Evolutionary conservation across 164 flowering plant genomes (phyloP).

Genomic region (Vitis cinerea): DNA sequence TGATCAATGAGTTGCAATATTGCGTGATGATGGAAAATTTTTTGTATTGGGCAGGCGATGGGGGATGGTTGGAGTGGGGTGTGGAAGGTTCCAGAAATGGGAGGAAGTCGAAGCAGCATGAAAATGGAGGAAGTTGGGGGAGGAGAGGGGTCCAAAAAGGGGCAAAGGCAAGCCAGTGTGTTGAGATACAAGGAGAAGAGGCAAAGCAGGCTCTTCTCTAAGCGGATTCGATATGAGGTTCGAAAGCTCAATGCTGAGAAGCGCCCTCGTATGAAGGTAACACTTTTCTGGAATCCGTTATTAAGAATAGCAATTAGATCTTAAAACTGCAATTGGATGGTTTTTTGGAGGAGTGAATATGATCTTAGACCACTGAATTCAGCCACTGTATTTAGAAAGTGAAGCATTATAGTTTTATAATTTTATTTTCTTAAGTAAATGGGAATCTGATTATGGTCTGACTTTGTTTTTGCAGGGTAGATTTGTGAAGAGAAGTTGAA

Average conservation of each 20-base stretch:
- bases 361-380: too few species aligned
- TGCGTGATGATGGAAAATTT: too few species aligned
- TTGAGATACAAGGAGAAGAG: constrained; percentile 83
- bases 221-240: constrained; percentile 76
- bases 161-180: constrained; percentile 70
- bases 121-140: constrained; percentile 16
- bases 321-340: too few species aligned
- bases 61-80: constrained; percentile 12
- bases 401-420: too few species aligned
- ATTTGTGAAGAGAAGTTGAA: constrained; percentile 59
- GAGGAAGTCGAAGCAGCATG: neutral
- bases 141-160: constrained; percentile 28
- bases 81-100: constrained; percentile 53
- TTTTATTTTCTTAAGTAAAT: too few species aligned
- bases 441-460: too few species aligned
- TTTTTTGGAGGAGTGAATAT: too few species aligned
- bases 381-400: too few species aligned
- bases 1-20: too few species aligned
- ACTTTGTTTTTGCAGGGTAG: constrained; percentile 51
- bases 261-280: constrained; percentile 80
- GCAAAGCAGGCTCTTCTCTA: constrained; percentile 73
- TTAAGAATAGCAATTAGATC: too few species aligned
- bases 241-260: constrained; percentile 83
- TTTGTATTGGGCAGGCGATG: constrained; percentile 9
- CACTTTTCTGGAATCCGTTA: too few species aligned